Evolutionary conservation across 116 monocot genomes (phyloP).

Genomic region (Iris pallida): DNA sequence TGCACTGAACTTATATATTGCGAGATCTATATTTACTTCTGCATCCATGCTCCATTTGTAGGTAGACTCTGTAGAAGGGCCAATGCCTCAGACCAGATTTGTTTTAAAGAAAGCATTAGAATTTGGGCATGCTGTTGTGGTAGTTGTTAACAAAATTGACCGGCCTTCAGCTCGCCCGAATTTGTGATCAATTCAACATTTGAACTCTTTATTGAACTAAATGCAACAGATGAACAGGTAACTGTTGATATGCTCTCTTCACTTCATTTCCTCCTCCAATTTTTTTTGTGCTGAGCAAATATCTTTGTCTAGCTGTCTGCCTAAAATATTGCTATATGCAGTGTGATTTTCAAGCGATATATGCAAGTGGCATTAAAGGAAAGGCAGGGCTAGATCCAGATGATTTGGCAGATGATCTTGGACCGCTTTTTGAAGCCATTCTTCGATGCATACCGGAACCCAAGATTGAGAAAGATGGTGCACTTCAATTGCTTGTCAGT

Average conservation of each 20-base stretch:
- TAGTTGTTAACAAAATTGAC: constrained; percentile 96
- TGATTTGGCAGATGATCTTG: constrained; percentile 84
- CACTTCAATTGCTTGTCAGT: constrained; percentile 94
- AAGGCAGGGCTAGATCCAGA: constrained; percentile 86
- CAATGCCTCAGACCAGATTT: constrained; percentile 99
- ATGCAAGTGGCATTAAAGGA: constrained; percentile 94
- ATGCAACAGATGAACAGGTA: constrained; percentile 99
- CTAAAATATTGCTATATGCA: constrained; percentile 23
- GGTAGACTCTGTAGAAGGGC: constrained; percentile 99
- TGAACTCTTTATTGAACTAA: constrained; percentile 96
- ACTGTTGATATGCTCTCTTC: background rate
- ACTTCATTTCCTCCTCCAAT: background rate
- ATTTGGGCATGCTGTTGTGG: constrained; percentile 95
- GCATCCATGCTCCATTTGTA: constrained; percentile 9
- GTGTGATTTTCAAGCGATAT: constrained; percentile 98
- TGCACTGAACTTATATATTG: no score
- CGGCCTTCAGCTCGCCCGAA: constrained; percentile 89
- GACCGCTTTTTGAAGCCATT: constrained; percentile 95
- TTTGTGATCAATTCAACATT: constrained; percentile 96
- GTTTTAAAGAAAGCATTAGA: constrained; percentile 98
- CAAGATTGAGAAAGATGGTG: constrained; percentile 67
- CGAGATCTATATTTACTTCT: no score
- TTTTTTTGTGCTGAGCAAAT: background rate
- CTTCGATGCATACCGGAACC: constrained; percentile 97
- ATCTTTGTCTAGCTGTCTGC: background rate